Base-by-base conservation (phyloP, 169 alveolate genomes). In the Amoebophrya sp. region DNA sequence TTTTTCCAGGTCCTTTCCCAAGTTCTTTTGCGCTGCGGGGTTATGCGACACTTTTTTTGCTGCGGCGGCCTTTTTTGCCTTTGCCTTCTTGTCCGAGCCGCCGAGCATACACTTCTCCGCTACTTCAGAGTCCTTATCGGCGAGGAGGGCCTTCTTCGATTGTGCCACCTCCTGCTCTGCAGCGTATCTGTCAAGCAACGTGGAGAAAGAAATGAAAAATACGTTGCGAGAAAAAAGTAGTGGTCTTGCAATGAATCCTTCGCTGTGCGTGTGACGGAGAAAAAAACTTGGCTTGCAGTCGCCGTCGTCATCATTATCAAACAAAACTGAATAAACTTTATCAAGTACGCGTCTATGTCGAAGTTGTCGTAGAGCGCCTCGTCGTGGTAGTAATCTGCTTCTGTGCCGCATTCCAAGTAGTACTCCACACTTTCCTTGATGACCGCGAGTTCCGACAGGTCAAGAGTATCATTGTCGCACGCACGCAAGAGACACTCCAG, bases 381-480 rank as follows among this genome's bases (percentile, higher is more conserved):
- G 66, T 89, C 90, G 90, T 89, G 90, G 39, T 89, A 89, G n/a
- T 89, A 89, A n/a, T 89, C 90, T 3, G 90, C 55, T 2, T 89
- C 32, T 55, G 29, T 40, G 12, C 53, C 77, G 35, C 25, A 47
- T 55, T 89, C 90, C 0, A 89, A 14, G 33, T 89, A 89, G 90
- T 23, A 89, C 10, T 89, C 90, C 33, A 89, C 38, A 2, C 47
- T 29, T 33, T 89, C 77, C 33, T 89, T 40, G 0, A 40, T 89
- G 23, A 89, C 39, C 38, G 40, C 53, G 40, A 89, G 55, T 25
- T 89, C 90, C 2, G n/a, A 23, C 25, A 39, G 33, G 54, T 89
- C 66, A 33, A 89, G 77, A 0, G 40, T 40, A 1, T 89, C 90
- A 23, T 89, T 89, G 53, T 89, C 55, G 39, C 40, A 89, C 33